Evolutionary conservation across 176 grass and related monocot genomes (phyloP), one percentile per base, ranked within the genome.

Genomic region (Ampelocalamus luodianensis): DNA sequence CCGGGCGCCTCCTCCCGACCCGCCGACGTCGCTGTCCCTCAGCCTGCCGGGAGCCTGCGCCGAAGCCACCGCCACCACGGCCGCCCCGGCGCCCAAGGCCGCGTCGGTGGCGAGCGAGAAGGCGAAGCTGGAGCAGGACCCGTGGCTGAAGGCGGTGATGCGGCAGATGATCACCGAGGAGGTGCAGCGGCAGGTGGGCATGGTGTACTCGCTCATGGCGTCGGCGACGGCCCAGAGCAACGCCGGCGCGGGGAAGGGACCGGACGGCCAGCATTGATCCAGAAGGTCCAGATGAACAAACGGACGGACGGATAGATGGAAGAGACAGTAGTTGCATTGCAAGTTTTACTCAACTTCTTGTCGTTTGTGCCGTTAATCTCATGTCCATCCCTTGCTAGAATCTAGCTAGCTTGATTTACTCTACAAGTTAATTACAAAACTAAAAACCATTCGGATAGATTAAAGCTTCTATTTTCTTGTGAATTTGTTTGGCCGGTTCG

Each of bases 81-180:
- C 24, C 2, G n/a, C 50, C 5, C 48, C 56, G 12, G 64, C 60
- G 45, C 22, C 39, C 58, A 16, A 39, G 70, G 24, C 36, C 22
- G 53, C 72, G 17, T 23, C 68, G 8, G 80, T 45, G 79, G 75
- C 42, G 64, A 83, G 58, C 20, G 65, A 54, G 56, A 77, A 46
- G n/a, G 81, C 67, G 8, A 51, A 0, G 80, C 68, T 90, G 40
- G 68, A 79, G 80, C 39, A 74, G 68, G 63, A 84, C 61, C 80
- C 85, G 17, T 86, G 78, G 71, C 65, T 92, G 3, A 24, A 58
- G 26, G 86, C 67, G 17, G 65, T 85, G 40, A 83, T 88, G 39
- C 80, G 86, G 38, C 68, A 56, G 88, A 91, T 97, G 88, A 83
- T 94, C 65, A 76, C 76, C 8, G 92, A 97, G 44, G 95, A 97